Evolutionary conservation across 106 monocot species (phyloP), one percentile per base, ranked within the genome.

Genomic region (Dioscorea zingiberensis): DNA sequence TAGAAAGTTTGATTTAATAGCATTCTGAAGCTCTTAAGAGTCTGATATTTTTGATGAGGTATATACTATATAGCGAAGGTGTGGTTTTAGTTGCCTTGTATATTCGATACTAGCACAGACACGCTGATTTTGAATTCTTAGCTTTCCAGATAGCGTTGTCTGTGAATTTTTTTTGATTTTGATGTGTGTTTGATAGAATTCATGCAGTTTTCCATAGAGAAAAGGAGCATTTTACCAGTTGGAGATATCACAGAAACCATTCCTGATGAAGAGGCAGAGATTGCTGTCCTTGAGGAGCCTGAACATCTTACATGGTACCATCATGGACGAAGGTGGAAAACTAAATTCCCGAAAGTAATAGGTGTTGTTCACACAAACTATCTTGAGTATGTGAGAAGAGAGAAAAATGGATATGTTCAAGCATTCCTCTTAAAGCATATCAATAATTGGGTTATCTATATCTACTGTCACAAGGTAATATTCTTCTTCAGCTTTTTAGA

Each of bases 271-370:
- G 81, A 83, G 46, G 91, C 87, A 47, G 91, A 91, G 21, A 67
- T 91, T 67, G 87, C 91, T 25, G 71, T 91, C 19, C 87, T 91
- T 38, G 91, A 91, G 76, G 91, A 91, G 71, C 91, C 91, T 55
- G 91, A 91, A 65, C 87, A 91, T 78, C 83, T 91, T 64, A 91
- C 83, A 22, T 91, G 91, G 91, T 91, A 87, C 78, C 91, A 91
- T 74, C 91, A 91, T 67, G 91, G 91, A 16, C 78, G 58, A 26
- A 84, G 81, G 47, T 91, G 91, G 91, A 91, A 91, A 68, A 66
- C 48, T 27, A 91, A 91, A 32, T 91, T 91, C 70, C 72, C 47
- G 54, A 71, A 61, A 69, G 91, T 87, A 55, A 81, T 91, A 24
- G 91, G 91, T 61, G 62, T 91, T 44, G 84, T 91, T 68, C 91